A percentile compares a stretch with the other conserved stretches of the same genome.
Evolutionary conservation across 148 eudicot species (phyloP).

Genomic region (Rhododendron griersonianum): DNA sequence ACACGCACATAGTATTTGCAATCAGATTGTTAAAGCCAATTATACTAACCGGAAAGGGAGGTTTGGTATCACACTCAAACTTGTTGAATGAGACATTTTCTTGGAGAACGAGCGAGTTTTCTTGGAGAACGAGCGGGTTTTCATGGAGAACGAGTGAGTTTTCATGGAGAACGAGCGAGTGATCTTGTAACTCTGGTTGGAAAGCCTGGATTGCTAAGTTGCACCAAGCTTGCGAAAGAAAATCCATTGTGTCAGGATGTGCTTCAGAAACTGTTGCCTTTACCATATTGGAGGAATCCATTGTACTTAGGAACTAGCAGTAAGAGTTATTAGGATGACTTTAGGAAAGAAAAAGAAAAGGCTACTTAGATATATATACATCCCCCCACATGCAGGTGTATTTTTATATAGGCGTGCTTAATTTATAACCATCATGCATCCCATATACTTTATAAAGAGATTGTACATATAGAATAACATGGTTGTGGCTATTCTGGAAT

Average conservation of each 20-base stretch:
- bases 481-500: neutral
- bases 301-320: constrained; percentile 5
- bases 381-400: neutral
- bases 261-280: constrained; percentile 60
- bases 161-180: too few relatives aligned
- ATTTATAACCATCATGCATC: neutral
- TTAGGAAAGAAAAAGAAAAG: constrained; percentile 8
- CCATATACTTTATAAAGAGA: neutral
- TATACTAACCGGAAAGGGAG: constrained; percentile 31
- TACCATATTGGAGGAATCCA: constrained; percentile 42
- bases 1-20: neutral
- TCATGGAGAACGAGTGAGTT: too few relatives aligned
- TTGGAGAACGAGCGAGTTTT: constrained; percentile 16
- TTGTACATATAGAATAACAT: neutral
- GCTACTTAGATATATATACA: neutral
- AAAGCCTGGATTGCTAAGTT: constrained; percentile 78
- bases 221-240: constrained; percentile 88
- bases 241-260: constrained; percentile 92
- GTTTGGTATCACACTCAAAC: constrained; percentile 27
- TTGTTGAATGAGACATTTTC: constrained; percentile 24
- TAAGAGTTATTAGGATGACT: neutral
- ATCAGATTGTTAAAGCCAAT: neutral
- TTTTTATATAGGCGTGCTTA: constrained; percentile 9
- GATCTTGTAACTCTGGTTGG: constrained; percentile 44
- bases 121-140: constrained; percentile 16